Percentiles rank a stretch among this genome's conserved stretches.
Evolutionary conservation across 768 basidiomycete genomes (phyloP).

Genomic region (Psilocybe sp.): DNA sequence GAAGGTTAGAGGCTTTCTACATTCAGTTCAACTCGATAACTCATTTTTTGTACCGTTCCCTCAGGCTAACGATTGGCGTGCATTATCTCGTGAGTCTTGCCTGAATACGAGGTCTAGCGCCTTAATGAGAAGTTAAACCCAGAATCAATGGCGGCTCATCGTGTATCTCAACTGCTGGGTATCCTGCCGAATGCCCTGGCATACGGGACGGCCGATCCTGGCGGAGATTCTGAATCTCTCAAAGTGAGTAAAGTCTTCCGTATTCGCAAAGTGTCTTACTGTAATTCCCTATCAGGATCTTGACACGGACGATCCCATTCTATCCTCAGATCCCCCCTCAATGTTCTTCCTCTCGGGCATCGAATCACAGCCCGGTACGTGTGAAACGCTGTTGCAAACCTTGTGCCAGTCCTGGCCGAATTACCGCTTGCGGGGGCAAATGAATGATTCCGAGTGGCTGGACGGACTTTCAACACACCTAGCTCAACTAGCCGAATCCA

Average conservation of each 20-base stretch:
- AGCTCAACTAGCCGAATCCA: slow-evolving; percentile 32
- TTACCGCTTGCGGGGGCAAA: slow-evolving; percentile 27
- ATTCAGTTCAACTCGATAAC: too few relatives aligned
- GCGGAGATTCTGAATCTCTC: slow-evolving; percentile 38
- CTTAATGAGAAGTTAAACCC: not conserved
- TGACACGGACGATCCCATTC: slow-evolving; percentile 44
- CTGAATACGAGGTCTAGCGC: too few relatives aligned
- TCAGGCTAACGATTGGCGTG: too few relatives aligned
- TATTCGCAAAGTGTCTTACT: too few relatives aligned
- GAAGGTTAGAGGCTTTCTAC: too few relatives aligned
- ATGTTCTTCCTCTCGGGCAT: slow-evolving; percentile 28
- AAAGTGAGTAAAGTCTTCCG: not conserved
- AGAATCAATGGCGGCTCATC: slow-evolving; percentile 50
- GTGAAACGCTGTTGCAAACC: slow-evolving; percentile 21
- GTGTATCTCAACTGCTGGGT: slow-evolving; percentile 37
- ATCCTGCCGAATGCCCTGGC: slow-evolving; percentile 46
- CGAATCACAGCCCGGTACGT: slow-evolving; percentile 7
- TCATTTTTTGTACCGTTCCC: too few relatives aligned
- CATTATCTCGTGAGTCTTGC: too few relatives aligned
- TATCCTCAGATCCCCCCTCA: slow-evolving; percentile 31
- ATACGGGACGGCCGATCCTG: slow-evolving; percentile 28
- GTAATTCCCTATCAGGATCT: slow-evolving; percentile 23
- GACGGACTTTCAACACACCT: slow-evolving; percentile 35
- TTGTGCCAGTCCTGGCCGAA: slow-evolving; percentile 27
- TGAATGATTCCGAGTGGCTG: slow-evolving; percentile 41